Conservation (phyloP, 2,329 filamentous ascomycete genomes). For the Paraconiothyrium sp. region DNA sequence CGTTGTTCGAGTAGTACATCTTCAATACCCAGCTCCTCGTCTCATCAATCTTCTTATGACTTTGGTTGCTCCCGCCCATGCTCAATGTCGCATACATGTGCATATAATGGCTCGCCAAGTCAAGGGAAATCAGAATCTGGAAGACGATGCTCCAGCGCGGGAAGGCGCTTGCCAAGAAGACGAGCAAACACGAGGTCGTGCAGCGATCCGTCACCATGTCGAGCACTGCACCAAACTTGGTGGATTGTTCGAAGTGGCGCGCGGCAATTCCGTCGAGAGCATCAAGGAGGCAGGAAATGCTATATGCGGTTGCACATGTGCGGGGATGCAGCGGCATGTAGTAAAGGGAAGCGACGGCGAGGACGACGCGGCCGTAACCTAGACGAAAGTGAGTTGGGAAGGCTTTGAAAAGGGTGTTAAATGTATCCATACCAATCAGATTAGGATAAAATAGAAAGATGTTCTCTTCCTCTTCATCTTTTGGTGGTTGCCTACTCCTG, state of each 20-base stretch:
- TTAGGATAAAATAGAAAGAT: constrained; percentile 65
- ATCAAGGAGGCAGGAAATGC: constrained; percentile 92
- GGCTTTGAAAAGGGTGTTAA: not conserved
- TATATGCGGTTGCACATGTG: constrained; percentile 91
- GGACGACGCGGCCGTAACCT: constrained; percentile 62
- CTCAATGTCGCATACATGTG: constrained; percentile 97
- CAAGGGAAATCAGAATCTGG: constrained; percentile 89
- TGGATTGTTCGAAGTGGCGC: constrained; percentile 85
- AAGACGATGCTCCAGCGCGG: constrained; percentile 94
- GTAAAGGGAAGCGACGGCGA: constrained; percentile 89
- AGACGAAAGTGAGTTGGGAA: constrained; percentile 22
- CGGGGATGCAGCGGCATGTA: constrained; percentile 99
- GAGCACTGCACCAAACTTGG: constrained; percentile 92
- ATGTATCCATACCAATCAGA: constrained; percentile 56
- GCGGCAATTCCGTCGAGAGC: constrained; percentile 96
- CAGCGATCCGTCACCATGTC: constrained; percentile 99
- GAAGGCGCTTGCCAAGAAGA: constrained; percentile 94
- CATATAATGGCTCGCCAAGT: constrained; percentile 96
- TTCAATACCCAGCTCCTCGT: constrained; percentile 89
- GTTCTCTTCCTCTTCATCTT: constrained; percentile 57
- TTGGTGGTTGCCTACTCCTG: constrained; percentile 20
- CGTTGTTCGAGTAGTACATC: constrained; percentile 97
- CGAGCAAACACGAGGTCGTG: constrained; percentile 92
- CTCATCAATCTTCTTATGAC: constrained; percentile 94
- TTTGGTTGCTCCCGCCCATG: constrained; percentile 80